These are phyloP conservation scores for Phytopythium mirpurense DNA, from an alignment of 352 stramenopile species.

Conservation along the genomic window DNA sequence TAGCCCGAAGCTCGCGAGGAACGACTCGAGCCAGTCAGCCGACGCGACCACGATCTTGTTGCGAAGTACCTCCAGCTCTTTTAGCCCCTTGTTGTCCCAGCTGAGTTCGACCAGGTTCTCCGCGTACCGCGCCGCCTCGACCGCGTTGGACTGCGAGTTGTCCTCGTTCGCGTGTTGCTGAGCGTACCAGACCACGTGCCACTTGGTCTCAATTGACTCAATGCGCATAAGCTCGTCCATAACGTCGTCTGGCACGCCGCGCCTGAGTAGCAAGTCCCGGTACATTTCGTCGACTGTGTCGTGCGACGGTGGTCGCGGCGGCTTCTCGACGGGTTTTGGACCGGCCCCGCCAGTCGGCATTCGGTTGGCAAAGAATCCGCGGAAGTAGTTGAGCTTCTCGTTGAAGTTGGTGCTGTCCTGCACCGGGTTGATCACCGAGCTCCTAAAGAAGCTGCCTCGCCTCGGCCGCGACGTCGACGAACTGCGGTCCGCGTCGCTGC, in stretches of 20 bases:
- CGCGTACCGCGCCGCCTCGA: slow-evolving; percentile 56
- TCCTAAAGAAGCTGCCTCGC: slow-evolving; percentile 72
- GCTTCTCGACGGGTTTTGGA: slow-evolving; percentile 66
- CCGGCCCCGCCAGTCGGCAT: slow-evolving; percentile 68
- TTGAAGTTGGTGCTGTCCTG: slow-evolving; percentile 74
- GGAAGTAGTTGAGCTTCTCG: slow-evolving; percentile 84
- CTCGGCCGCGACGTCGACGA: slow-evolving; percentile 28
- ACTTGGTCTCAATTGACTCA: slow-evolving; percentile 81
- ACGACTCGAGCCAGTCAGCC: slow-evolving; percentile 74
- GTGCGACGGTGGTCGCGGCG: slow-evolving; percentile 40
- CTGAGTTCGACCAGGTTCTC: slow-evolving; percentile 78
- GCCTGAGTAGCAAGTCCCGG: slow-evolving; percentile 68
- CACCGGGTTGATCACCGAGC: slow-evolving; percentile 54
- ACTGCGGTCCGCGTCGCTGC: slow-evolving; percentile 18
- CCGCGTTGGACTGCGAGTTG: slow-evolving; percentile 44
- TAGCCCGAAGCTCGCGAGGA: slow-evolving; percentile 66
- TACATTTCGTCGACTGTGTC: slow-evolving; percentile 88
- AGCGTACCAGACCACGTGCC: slow-evolving; percentile 80
- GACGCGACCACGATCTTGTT: slow-evolving; percentile 67
- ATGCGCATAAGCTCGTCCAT: slow-evolving; percentile 84
- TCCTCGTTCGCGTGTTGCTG: slow-evolving; percentile 80
- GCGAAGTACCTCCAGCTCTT: slow-evolving; percentile 63
- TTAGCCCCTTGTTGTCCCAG: slow-evolving; percentile 77
- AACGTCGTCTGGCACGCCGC: slow-evolving; percentile 75
- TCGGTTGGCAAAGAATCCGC: slow-evolving; percentile 77